These are phyloP conservation scores for Boletellus deceptivus DNA, from an alignment of 1,284 basidiomycete genomes.

Conservation along the genomic window DNA sequence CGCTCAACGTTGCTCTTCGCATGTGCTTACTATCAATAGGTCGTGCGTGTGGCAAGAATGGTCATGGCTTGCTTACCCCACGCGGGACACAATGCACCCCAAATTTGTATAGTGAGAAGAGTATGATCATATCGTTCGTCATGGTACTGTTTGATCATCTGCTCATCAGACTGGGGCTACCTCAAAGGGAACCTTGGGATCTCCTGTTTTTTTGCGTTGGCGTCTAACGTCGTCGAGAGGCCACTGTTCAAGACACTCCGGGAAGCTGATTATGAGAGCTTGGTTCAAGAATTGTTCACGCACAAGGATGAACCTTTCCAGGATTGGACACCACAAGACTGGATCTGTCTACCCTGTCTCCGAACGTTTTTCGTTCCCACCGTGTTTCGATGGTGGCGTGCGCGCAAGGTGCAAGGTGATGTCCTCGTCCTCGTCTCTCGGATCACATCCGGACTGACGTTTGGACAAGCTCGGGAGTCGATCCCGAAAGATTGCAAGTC, in stretches of 20 bases:
- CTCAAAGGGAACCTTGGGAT: conserved; percentile 6
- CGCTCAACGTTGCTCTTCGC: background rate
- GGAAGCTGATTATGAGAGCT: conserved; percentile 3
- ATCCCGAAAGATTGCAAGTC: conserved; percentile 10
- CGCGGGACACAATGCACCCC: background rate
- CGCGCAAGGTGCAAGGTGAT: conserved; percentile 9
- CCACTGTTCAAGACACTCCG: conserved; percentile 5
- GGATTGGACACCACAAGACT: conserved; percentile 10
- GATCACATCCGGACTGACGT: background rate
- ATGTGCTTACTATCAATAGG: conserved; percentile 4
- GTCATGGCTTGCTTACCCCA: background rate
- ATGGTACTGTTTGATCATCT: background rate
- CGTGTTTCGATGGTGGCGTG: conserved; percentile 15
- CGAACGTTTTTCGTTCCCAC: conserved; percentile 7
- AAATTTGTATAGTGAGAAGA: conserved; percentile 15
- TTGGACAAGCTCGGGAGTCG: background rate
- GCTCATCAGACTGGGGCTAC: conserved; percentile 10
- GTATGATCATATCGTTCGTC: background rate
- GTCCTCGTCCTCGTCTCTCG: background rate
- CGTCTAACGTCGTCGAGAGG: conserved; percentile 8
- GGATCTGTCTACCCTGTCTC: conserved; percentile 8
- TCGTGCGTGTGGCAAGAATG: conserved; percentile 1
- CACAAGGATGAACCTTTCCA: conserved; percentile 5
- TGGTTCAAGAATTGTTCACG: conserved; percentile 15
- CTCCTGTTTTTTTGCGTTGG: conserved; percentile 4